Evolutionary conservation across 331 rosid genomes (phyloP).

Genomic region (Telfairia occidentalis): DNA sequence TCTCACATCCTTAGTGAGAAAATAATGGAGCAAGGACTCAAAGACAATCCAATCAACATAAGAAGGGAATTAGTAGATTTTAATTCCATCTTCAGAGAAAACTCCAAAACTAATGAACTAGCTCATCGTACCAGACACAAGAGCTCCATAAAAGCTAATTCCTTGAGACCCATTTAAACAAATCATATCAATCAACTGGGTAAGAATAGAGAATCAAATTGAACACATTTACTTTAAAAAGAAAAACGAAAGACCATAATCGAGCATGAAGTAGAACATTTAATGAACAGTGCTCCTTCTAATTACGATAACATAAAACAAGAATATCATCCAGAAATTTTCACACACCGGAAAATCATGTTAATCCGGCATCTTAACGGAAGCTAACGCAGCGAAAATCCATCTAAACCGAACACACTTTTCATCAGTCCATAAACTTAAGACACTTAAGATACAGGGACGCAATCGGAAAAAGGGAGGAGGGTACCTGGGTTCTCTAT

Average conservation of each 20-base stretch:
- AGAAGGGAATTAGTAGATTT: neutral
- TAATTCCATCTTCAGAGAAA: neutral
- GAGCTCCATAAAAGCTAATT: neutral
- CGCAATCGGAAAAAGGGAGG: neutral
- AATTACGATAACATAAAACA: neutral
- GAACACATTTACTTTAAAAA: neutral
- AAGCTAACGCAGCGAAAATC: neutral
- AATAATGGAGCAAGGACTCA: neutral
- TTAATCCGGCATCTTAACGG: neutral
- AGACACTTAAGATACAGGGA: neutral
- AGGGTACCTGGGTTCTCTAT: slow-evolving; percentile 58
- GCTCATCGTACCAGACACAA: neutral
- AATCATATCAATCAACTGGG: neutral
- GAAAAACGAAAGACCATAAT: neutral
- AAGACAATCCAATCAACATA: neutral
- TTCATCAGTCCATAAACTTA: neutral
- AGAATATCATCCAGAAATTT: neutral
- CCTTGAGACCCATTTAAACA: neutral
- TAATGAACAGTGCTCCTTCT: neutral
- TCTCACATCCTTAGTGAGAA: neutral
- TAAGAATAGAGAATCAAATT: neutral
- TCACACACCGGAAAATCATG: neutral
- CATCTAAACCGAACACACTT: neutral
- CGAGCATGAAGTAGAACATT: neutral
- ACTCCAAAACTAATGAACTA: neutral